phyloP scores from a whole-genome alignment of 2,329 filamentous ascomycete species.

The Aphanocladium album region DNA sequence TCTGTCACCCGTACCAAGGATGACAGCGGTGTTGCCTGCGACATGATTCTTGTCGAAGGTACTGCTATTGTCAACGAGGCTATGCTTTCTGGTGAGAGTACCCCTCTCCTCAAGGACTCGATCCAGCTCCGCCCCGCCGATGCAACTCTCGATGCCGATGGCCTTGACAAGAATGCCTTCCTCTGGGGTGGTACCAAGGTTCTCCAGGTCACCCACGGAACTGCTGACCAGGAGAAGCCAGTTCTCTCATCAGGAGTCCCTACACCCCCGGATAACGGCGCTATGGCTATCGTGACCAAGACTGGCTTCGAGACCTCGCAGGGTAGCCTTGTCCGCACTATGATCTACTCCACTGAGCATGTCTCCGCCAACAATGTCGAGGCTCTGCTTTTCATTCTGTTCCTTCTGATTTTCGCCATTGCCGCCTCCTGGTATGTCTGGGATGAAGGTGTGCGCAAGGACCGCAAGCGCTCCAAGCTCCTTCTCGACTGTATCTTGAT shows the following conservation, averaged over 20 bases:
- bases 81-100: conserved; percentile 98
- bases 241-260: conserved; percentile 72
- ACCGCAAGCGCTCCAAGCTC: conserved; percentile 95
- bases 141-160: conserved; percentile 76
- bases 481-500: conserved; percentile 96
- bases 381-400: conserved; percentile 94
- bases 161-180: conserved; percentile 93
- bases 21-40: conserved; percentile 92
- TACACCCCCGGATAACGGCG: conserved; percentile 85
- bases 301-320: conserved; percentile 99
- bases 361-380: conserved; percentile 98
- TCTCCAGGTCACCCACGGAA: conserved; percentile 87
- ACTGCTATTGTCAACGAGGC: conserved; percentile 98
- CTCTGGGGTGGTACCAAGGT: conserved; percentile 97
- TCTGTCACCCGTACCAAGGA: conserved; percentile 94
- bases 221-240: conserved; percentile 65
- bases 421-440: conserved; percentile 99
- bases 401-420: conserved; percentile 91
- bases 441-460: conserved; percentile 90
- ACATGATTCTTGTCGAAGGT: conserved; percentile 92
- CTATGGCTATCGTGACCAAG: conserved; percentile 90
- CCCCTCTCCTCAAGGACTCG: conserved; percentile 92
- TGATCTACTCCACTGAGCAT: conserved; percentile 99
- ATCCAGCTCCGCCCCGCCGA: conserved; percentile 83
- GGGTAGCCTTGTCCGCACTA: conserved; percentile 93